These are phyloP conservation scores for Emydomyces testavorans DNA, from an alignment of 2,329 filamentous ascomycete genomes.

Conservation along the genomic window DNA sequence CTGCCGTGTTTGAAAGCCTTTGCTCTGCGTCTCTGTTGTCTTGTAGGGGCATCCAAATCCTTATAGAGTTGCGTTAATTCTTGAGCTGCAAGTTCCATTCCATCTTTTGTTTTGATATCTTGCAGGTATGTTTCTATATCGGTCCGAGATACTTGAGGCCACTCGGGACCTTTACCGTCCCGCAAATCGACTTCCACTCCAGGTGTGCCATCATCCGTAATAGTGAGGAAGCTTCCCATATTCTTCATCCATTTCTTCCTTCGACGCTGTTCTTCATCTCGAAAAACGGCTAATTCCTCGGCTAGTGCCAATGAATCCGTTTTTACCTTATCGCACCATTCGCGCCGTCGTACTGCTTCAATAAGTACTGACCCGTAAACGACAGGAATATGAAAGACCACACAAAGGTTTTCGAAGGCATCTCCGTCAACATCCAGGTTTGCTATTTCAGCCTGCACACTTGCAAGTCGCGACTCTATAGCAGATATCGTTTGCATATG, in stretches of 20 bases:
- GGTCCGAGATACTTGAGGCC: conserved; percentile 64
- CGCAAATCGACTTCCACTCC: conserved; percentile 77
- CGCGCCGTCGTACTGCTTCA: conserved; percentile 72
- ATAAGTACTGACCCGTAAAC: conserved; percentile 82
- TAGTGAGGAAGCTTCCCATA: conserved; percentile 59
- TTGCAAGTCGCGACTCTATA: conserved; percentile 63
- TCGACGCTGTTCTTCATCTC: conserved; percentile 83
- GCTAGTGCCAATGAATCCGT: conserved; percentile 75
- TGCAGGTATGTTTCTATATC: conserved; percentile 67
- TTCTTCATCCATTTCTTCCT: conserved; percentile 83
- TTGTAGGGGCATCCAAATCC: conserved; percentile 70
- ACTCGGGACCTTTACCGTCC: conserved; percentile 59
- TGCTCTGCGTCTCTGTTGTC: conserved; percentile 72
- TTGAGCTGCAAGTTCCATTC: conserved; percentile 53
- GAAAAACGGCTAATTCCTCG: conserved; percentile 83
- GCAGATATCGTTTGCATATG: conserved; percentile 75
- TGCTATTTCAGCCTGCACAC: conserved; percentile 60
- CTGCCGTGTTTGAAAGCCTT: conserved; percentile 96
- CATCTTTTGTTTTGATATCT: conserved; percentile 52
- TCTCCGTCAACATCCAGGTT: conserved; percentile 64
- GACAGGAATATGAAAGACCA: conserved; percentile 72
- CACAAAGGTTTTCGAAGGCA: conserved; percentile 66
- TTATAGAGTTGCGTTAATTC: conserved; percentile 66
- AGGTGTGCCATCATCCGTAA: conserved; percentile 57
- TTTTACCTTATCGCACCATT: conserved; percentile 88